Base-by-base conservation (phyloP, 2,329 filamentous ascomycete genomes). In the Uncinocarpus reesii region DNA sequence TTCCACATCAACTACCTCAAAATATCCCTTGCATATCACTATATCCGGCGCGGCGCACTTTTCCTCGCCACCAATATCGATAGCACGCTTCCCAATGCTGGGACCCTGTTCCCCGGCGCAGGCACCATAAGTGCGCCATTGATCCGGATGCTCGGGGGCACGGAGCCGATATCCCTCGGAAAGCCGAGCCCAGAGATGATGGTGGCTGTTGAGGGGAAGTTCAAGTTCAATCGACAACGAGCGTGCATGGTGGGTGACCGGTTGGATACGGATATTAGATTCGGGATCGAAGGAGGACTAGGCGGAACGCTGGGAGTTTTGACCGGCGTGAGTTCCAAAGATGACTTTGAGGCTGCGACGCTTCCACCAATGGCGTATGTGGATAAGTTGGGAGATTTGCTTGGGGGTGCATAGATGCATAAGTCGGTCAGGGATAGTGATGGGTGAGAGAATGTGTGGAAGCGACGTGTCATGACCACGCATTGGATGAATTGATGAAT, bases 171-270 rank as follows among this genome's bases (percentile, higher is more conserved):
- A 26, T 81, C 86, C 2, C 71, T 96, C 34, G 92, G 92, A 0
- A 98, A 98, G 71, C 92, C 92, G 2, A 95, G 87, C 63, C 88
- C 95, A 71, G 90, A 90, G 3, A 98, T 98, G 92, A 95, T 98
- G 90, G 90, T 96, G 65, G 88, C 92, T 2, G 84, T 98, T 49
- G 90, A 96, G 72, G 90, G 90, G 50, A 95, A 94, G 67, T 95
- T 96, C 66, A 76, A 84, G 56, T 83, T 98, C 47, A 82, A 96
- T 64, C 78, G 89, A 31, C 78, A 75, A 52, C 80, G 80, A 57
- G 86, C 92, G 1, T 96, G 92, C 68, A 98, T 98, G 92, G 78
- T 98, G 36, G 92, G 92, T 5, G 92, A 98, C 65, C 77, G 92
- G 24, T 72, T 95, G 54, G 86, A 96, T 65, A 98, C 92, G 0